Evolutionary conservation across 306 rosid genomes (phyloP), one percentile per base, ranked within the genome.

Genomic region (Geum urbanum): DNA sequence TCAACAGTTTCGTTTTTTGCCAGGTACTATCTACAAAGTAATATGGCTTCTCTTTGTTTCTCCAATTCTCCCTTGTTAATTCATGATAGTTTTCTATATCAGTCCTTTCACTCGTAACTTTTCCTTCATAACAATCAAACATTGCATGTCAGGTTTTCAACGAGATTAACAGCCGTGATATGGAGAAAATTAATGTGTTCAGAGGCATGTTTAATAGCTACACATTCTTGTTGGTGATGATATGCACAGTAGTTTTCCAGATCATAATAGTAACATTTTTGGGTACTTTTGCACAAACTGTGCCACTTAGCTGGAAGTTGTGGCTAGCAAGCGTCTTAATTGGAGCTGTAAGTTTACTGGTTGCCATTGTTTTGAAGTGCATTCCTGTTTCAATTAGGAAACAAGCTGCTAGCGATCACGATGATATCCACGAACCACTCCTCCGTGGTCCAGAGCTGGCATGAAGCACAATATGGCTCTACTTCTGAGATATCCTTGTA

Each of bases 131-230:
- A 46, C n/a, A 32, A 53, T 68, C 5, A 11, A 68, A 39, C 9
- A 40, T 32, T 27, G 56, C 46, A 67, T 45, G 4, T 46, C 50
- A 92, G 96, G 83, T 90, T 43, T 88, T 92, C 84, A 92, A 92
- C 13, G 98, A 92, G 80, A 77, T 92, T 55, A 92, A 85, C 86
- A 85, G 97, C 83, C 91, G 97, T 7, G 98, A 92, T 78, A 92
- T 92, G 96, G 97, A 84, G 84, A 85, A 88, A 78, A 92, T 88
- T 11, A 84, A 92, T 81, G 91, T 92, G 0, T 75, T 90, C 22
- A 9, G 43, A 64, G 91, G 96, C 56, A 77, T 90, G 43, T 78
- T 80, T 5, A 75, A 67, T 22, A 90, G 94, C 68, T 82, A 87
- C 82, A 58, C 82, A 1, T 90, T 92, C 79, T 18, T 87, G 18